Percentiles rank a stretch among this genome's conserved stretches.
These are phyloP conservation scores for Pyrenula massariospora DNA, from an alignment of 495 filamentous ascomycete genomes.

Conservation along the genomic window DNA sequence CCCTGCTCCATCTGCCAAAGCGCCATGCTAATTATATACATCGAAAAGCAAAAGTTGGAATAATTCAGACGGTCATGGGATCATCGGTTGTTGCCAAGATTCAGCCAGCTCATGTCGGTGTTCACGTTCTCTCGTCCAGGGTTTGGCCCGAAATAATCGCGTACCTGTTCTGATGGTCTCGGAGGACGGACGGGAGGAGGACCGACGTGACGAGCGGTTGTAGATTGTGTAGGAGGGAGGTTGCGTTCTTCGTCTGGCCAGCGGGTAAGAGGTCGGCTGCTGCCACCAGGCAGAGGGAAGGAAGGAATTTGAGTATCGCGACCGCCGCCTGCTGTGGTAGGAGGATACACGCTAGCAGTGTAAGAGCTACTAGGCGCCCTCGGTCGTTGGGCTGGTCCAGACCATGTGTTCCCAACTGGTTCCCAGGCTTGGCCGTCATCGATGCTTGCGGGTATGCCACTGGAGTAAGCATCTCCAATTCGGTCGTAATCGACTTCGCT, in stretches of 20 bases:
- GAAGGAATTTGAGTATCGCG: conserved; percentile 16
- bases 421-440: conserved; percentile 37
- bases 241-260: conserved; percentile 19
- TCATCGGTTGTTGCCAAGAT: conserved; percentile 35
- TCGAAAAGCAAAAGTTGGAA: background rate
- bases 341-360: conserved; percentile 37
- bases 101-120: conserved; percentile 70
- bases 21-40: background rate
- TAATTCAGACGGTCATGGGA: background rate
- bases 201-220: conserved; percentile 30
- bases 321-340: conserved; percentile 15
- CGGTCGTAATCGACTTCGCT: background rate
- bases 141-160: background rate
- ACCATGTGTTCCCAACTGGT: conserved; percentile 18
- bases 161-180: conserved; percentile 9
- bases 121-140: conserved; percentile 18
- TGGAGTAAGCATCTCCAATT: conserved; percentile 24
- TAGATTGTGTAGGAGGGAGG: conserved; percentile 16
- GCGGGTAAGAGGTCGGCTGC: conserved; percentile 9
- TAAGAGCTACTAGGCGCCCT: conserved; percentile 51
- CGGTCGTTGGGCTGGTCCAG: conserved; percentile 33
- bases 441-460: conserved; percentile 41
- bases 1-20: background rate
- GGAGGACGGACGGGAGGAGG: conserved; percentile 18
- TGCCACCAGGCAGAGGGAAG: conserved; percentile 19